Percentiles rank a stretch among this genome's conserved stretches.
phyloP scores from a whole-genome alignment of 148 eudicot genomes.

The Agrostemma githago region DNA sequence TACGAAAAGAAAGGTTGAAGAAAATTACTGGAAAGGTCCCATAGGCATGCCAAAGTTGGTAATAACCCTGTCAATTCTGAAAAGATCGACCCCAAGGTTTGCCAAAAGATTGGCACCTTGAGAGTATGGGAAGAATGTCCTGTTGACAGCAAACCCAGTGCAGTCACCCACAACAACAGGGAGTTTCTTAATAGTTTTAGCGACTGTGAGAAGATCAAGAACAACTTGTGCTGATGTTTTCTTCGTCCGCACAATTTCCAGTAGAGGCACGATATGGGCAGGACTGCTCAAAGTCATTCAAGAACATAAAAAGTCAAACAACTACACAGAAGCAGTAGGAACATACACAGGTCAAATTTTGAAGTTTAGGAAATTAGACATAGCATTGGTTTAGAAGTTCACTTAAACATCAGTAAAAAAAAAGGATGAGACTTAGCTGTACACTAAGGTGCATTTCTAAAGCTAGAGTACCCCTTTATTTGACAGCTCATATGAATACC shows the following conservation, averaged over 20 bases:
- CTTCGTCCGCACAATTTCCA: conserved; percentile 86
- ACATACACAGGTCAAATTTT: background rate
- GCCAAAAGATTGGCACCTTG: conserved; percentile 72
- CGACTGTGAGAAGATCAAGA: conserved; percentile 81
- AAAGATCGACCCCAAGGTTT: conserved; percentile 75
- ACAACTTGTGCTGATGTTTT: conserved; percentile 86
- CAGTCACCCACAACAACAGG: conserved; percentile 98
- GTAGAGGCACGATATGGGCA: conserved; percentile 92
- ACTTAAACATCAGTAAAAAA: background rate
- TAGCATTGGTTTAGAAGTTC: background rate
- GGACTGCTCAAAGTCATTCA: conserved; percentile 52
- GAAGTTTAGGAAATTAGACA: background rate
- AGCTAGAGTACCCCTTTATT: background rate
- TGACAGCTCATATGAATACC: background rate
- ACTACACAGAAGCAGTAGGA: background rate
- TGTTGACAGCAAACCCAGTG: conserved; percentile 90
- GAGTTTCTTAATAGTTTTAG: conserved; percentile 72
- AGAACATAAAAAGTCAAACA: conserved; percentile 16
- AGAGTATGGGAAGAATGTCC: conserved; percentile 81
- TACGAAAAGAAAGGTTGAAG: conserved; percentile 19
- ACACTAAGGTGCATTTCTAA: background rate
- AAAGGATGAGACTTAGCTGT: background rate
- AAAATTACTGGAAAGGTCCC: conserved; percentile 93
- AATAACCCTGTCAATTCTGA: conserved; percentile 81
- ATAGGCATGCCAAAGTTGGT: conserved; percentile 75